Percentiles rank a stretch among this genome's conserved stretches.
phyloP scores from a whole-genome alignment of 352 stramenopile genomes.

The Paralagenidium karlingii region DNA sequence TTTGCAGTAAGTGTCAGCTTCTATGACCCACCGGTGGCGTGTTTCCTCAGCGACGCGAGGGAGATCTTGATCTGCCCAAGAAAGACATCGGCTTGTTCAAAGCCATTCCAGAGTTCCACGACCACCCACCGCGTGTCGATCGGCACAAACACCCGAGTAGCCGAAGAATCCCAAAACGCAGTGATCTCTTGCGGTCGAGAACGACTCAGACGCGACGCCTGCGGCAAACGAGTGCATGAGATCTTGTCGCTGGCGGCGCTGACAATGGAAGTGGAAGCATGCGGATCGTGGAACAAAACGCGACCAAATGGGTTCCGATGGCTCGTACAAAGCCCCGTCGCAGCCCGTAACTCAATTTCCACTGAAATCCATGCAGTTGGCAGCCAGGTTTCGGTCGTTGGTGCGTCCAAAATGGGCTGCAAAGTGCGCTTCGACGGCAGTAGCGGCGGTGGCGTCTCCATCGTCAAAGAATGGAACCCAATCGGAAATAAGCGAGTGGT shows the following conservation, averaged over 20 bases:
- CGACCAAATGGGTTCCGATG: slow-evolving; percentile 31
- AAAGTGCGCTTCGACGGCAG: no score
- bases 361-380: neutral
- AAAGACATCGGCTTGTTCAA: slow-evolving; percentile 36
- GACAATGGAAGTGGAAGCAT: neutral
- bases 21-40: slow-evolving; percentile 1
- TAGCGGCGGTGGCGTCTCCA: no score
- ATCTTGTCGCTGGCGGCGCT: slow-evolving; percentile 3
- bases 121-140: slow-evolving; percentile 25
- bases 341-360: slow-evolving; percentile 8
- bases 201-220: slow-evolving; percentile 10
- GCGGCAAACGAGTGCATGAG: neutral
- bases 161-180: slow-evolving; percentile 11
- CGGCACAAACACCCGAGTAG: slow-evolving; percentile 10
- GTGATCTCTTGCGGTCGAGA: slow-evolving; percentile 24
- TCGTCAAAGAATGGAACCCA: no score
- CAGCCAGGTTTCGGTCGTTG: neutral
- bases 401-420: no score
- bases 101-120: slow-evolving; percentile 53
- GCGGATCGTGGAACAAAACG: slow-evolving; percentile 21
- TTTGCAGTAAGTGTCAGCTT: neutral
- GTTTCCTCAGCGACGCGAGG: slow-evolving; percentile 10
- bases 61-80: slow-evolving; percentile 24
- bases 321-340: slow-evolving; percentile 23
- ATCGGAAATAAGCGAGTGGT: no score